These are phyloP conservation scores for Salix brachista DNA, from an alignment of 345 rosid genomes.

Conservation along the genomic window DNA sequence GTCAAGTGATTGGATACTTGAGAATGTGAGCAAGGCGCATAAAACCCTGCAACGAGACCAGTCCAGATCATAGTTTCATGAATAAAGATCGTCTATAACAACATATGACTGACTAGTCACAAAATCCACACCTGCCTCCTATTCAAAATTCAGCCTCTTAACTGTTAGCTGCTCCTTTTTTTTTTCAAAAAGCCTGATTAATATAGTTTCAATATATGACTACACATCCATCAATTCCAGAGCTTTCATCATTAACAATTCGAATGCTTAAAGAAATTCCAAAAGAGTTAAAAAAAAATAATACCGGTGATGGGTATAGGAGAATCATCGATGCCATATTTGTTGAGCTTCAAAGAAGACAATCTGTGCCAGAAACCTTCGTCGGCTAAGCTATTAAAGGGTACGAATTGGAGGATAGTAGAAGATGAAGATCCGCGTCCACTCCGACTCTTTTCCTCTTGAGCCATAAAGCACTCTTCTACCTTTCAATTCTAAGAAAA, in stretches of 20 bases:
- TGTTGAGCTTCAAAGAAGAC: constrained; percentile 82
- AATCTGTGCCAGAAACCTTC: constrained; percentile 94
- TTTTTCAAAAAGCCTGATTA: neutral
- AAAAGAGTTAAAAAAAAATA: neutral
- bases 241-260: neutral
- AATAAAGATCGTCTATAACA: neutral
- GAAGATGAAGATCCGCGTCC: constrained; percentile 6
- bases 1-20: constrained; percentile 72
- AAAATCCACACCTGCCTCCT: neutral
- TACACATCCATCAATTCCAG: neutral
- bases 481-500: constrained; percentile 6
- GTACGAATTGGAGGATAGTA: constrained; percentile 68
- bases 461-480: constrained; percentile 21
- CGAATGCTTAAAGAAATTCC: neutral
- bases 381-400: constrained; percentile 71
- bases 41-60: constrained; percentile 48
- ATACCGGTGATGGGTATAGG: constrained; percentile 74
- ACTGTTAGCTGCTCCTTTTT: neutral
- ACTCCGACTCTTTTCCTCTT: constrained; percentile 14
- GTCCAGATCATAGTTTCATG: neutral
- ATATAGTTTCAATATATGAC: neutral
- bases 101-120: neutral
- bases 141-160: neutral
- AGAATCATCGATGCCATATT: constrained; percentile 85
- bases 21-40: constrained; percentile 81